Evolutionary conservation across 2,329 filamentous ascomycete genomes (phyloP), one percentile per base, ranked within the genome.

Genomic region (Nothopassalora personata): DNA sequence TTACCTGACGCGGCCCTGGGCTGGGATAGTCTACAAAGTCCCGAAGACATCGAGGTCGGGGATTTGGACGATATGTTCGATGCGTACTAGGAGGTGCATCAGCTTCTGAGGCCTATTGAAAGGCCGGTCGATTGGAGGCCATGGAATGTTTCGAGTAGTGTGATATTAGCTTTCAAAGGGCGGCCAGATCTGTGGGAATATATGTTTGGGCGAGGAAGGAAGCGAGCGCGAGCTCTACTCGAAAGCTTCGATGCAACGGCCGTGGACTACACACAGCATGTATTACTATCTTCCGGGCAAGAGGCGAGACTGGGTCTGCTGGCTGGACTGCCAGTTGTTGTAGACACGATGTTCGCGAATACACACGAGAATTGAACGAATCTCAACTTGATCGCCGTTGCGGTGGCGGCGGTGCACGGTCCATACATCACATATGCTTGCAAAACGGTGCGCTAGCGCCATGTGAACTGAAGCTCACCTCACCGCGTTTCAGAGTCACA

Each of bases 41-140:
- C 92, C 1, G 94, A 97, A 77, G 89, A 86, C 64, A 87, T 97
- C 67, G 91, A 95, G 73, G 84, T 97, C 52, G 91, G 96, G 50
- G 94, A 99, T 79, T 85, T 97, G 27, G 93, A 97, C 71, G 86
- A 89, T 67, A 83, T 97, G 72, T 84, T 97, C 69, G 87, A 89
- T 71, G 86, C 66, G 34, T 74, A 71, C 51, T 73, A 67, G 50
- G 39, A 54, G 51, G n/a, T 27, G 49, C 18, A 27, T 33, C 46
- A 19, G 9, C 7, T 27, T 28, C 9, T 27, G 19, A 9, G 3
- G 19, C 3, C 46, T 8, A 18, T 49, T 23, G 46, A 49, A 19
- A 49, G 5, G 19, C 28, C 19, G 3, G 28, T 43, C 13, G 39
- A 23, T 49, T 49, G 46, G 28, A 28, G 46, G 23, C 1, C 13